phyloP scores from a whole-genome alignment of 2,329 filamentous ascomycete genomes.

The Verticillium zaregamsianum region DNA sequence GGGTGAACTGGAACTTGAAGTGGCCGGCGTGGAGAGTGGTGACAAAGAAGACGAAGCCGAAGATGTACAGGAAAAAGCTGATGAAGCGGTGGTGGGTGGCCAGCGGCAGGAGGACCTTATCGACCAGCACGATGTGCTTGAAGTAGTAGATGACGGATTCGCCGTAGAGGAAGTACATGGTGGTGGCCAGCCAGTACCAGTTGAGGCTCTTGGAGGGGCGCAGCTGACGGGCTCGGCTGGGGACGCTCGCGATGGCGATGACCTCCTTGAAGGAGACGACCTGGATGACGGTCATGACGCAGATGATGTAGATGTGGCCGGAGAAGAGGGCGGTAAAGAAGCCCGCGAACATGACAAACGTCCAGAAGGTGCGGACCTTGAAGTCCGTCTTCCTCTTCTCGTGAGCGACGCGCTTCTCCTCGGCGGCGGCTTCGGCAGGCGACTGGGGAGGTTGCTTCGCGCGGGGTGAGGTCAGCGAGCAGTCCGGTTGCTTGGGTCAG shows the following conservation, averaged over 20 bases:
- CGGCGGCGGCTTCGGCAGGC: constrained; percentile 21
- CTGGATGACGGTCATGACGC: constrained; percentile 87
- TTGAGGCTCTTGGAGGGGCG: constrained; percentile 94
- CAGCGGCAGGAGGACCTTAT: constrained; percentile 86
- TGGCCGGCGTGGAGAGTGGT: constrained; percentile 90
- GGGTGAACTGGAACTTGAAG: constrained; percentile 98
- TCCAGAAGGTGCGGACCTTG: constrained; percentile 95
- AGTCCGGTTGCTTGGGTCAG: neutral
- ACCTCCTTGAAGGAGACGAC: constrained; percentile 99
- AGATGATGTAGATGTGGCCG: constrained; percentile 95
- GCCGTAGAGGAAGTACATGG: constrained; percentile 99
- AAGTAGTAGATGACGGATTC: constrained; percentile 99
- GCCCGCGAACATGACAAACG: constrained; percentile 89
- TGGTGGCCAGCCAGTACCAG: constrained; percentile 98
- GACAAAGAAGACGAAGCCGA: constrained; percentile 98
- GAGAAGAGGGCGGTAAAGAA: constrained; percentile 94
- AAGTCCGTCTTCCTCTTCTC: constrained; percentile 99
- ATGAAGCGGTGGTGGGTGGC: constrained; percentile 98
- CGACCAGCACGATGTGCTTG: constrained; percentile 95
- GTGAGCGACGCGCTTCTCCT: constrained; percentile 61
- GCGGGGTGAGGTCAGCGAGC: constrained; percentile 2
- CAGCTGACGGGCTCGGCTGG: constrained; percentile 83
- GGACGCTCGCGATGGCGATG: constrained; percentile 94
- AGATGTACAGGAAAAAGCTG: constrained; percentile 96
- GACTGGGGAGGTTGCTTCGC: constrained; percentile 32